phyloP scores from a whole-genome alignment of 2,329 filamentous ascomycete genomes.

The Podosphaera xanthii region DNA sequence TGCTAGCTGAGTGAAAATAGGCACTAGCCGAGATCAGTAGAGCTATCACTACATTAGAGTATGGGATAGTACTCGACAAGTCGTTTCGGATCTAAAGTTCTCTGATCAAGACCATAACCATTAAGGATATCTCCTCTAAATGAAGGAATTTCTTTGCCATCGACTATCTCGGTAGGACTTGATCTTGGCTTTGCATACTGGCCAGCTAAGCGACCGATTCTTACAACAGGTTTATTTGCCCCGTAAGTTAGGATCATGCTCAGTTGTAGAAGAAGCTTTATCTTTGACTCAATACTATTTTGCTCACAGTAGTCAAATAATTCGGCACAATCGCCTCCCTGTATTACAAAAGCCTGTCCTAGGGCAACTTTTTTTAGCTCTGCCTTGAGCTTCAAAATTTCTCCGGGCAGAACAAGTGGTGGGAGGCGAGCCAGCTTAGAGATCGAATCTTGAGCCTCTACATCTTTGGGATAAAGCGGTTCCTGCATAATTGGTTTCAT shows the following conservation, averaged over 20 bases:
- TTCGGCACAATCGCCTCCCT: conserved; percentile 93
- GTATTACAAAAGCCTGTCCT: conserved; percentile 79
- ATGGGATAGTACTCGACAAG: conserved; percentile 36
- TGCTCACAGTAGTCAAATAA: conserved; percentile 91
- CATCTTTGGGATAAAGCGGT: conserved; percentile 42
- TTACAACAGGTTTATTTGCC: conserved; percentile 56
- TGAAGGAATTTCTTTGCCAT: conserved; percentile 63
- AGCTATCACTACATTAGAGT: neutral
- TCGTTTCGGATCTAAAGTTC: conserved; percentile 59
- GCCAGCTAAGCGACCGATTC: conserved; percentile 87
- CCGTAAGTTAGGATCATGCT: conserved; percentile 89
- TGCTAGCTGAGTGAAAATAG: conserved; percentile 89
- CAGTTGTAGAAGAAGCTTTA: conserved; percentile 94
- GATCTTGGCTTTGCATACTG: conserved; percentile 94
- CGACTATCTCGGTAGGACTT: conserved; percentile 60
- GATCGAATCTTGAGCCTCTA: conserved; percentile 34
- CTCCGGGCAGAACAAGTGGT: conserved; percentile 55
- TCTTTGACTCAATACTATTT: conserved; percentile 77
- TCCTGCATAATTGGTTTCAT: conserved; percentile 59
- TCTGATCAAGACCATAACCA: conserved; percentile 53
- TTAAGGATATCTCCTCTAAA: conserved; percentile 95
- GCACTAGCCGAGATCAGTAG: conserved; percentile 28
- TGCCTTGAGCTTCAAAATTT: conserved; percentile 60
- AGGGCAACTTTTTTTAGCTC: conserved; percentile 67
- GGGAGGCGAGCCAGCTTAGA: conserved; percentile 45